Evolutionary conservation across 352 stramenopile species (phyloP), one percentile per base, ranked within the genome.

Genomic region (Globisporangium sylvaticum): DNA sequence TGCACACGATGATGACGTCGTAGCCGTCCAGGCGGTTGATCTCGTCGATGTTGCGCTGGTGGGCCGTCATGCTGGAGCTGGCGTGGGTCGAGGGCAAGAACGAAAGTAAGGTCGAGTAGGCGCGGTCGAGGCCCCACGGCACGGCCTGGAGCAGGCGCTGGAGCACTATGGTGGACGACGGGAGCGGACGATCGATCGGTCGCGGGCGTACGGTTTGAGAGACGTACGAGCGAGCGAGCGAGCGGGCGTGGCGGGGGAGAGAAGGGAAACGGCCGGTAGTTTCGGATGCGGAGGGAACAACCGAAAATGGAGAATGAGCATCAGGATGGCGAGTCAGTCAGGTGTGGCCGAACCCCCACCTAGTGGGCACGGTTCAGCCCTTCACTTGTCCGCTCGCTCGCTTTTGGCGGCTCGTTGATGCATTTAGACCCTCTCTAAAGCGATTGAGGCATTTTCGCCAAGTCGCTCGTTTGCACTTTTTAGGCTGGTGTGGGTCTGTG

Each of bases 1-100:
- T 98, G 83, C 97, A 99, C 62, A 99, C 93, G 63, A 99, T 98
- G 69, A 98, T 88, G 44, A 99, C 94, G 68, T 99, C 96, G 78
- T 97, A 99, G 59, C 89, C 89, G 42, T 92, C 78, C n/a, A 96
- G 83, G 56, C 72, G 61, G 70, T 94, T 95, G 83, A 95, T 96
- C 70, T 88, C 79, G 37, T 90, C 75, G 60, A 96, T 94, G 79
- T 91, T 93, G 75, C 78, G 81, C 76, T 91, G 79, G 72, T 94
- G 86, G 7, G 78, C 70, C 52, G 69, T 73, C 14, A 57, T 74
- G 58, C 10, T 67, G n/a, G n/a, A n/a, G 34, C 10, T 58, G 24
- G 6, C 7, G 46, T 53, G 22, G 34, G 20, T 56, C n/a, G 48
- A 39, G 32, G 58, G 61, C 34, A 46, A 52, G 58, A 67, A 55